These are phyloP conservation scores for Baudoinia panamericana DNA, from an alignment of 495 filamentous ascomycete genomes.

Conservation along the genomic window DNA sequence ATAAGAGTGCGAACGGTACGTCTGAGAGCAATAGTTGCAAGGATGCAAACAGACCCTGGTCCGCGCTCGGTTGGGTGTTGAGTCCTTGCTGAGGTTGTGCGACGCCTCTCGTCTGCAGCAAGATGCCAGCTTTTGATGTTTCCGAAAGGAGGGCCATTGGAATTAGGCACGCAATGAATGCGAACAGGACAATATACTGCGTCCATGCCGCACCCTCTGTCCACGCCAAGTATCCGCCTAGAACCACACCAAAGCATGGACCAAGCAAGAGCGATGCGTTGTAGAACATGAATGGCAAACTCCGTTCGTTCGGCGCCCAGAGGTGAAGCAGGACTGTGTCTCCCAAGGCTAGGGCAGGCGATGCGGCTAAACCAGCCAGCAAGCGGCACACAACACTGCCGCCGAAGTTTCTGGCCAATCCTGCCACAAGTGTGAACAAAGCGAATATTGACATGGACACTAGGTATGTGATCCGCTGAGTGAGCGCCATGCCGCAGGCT, in stretches of 20 bases:
- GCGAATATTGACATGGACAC: conserved; percentile 8
- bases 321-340: background rate
- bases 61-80: too few relatives aligned
- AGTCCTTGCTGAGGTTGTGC: too few relatives aligned
- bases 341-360: background rate
- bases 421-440: conserved; percentile 14
- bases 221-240: conserved; percentile 12
- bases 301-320: conserved; percentile 3
- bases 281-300: conserved; percentile 3
- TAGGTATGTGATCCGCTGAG: conserved; percentile 9
- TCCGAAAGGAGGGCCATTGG: conserved; percentile 29
- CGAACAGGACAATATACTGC: conserved; percentile 7
- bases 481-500: conserved; percentile 10
- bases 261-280: conserved; percentile 5
- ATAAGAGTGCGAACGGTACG: too few relatives aligned
- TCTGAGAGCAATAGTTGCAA: too few relatives aligned
- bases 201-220: conserved; percentile 1
- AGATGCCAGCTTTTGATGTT: conserved; percentile 31
- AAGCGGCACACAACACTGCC: conserved; percentile 7
- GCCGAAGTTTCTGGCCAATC: conserved; percentile 5
- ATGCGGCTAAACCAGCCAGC: conserved; percentile 14
- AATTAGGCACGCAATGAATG: conserved; percentile 19
- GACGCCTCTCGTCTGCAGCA: too few relatives aligned
- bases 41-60: too few relatives aligned
- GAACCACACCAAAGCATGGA: conserved; percentile 1